Evolutionary conservation across 805 yeast species (phyloP).

Genomic region (Saturnispora dispora): DNA sequence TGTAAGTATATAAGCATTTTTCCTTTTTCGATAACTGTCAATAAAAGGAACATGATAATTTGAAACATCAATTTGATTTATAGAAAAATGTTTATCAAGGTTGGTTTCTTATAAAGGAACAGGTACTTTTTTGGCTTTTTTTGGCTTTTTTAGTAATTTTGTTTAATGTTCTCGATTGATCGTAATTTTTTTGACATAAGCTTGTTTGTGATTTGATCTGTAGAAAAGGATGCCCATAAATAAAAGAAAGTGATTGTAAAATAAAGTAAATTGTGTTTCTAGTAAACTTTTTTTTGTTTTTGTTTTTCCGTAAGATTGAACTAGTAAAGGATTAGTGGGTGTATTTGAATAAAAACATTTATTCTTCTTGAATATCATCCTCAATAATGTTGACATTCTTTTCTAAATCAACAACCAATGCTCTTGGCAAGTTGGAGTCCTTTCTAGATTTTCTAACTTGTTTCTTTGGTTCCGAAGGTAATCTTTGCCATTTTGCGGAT

Average conservation of each 20-base stretch:
- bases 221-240: background rate
- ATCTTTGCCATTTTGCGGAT: constrained; percentile 5
- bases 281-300: background rate
- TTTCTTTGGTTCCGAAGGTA: background rate
- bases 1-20: background rate
- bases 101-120: background rate
- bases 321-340: background rate
- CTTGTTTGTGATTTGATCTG: background rate
- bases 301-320: background rate
- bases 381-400: constrained; percentile 21
- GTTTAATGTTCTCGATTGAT: background rate
- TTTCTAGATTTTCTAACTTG: constrained; percentile 32
- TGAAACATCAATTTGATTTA: background rate
- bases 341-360: background rate
- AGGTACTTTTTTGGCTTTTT: background rate
- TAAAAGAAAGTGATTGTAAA: background rate
- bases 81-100: background rate
- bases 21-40: background rate
- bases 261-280: background rate
- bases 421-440: constrained; percentile 44
- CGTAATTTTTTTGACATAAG: background rate
- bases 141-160: too few relatives aligned
- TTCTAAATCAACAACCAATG: constrained; percentile 29
- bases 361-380: constrained; percentile 5
- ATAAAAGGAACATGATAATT: background rate